These are phyloP conservation scores for Aureobasidium sp. DNA, from an alignment of 2,329 filamentous ascomycete genomes.

Conservation along the genomic window DNA sequence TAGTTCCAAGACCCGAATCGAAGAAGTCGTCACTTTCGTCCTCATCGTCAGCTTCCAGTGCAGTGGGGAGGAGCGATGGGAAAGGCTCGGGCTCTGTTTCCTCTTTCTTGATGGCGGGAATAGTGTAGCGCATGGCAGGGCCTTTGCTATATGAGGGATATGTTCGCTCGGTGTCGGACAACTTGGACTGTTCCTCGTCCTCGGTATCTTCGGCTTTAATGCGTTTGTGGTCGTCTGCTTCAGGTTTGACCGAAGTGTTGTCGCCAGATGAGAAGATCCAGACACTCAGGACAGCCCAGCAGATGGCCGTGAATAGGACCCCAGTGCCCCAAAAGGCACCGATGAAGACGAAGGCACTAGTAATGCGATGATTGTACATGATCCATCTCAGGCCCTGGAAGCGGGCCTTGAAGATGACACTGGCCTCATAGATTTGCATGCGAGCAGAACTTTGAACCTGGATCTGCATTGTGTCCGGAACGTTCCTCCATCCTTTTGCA, in stretches of 20 bases:
- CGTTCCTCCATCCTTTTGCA: constrained; percentile 53
- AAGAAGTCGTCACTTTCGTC: constrained; percentile 50
- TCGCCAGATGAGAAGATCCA: constrained; percentile 34
- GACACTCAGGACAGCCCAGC: constrained; percentile 66
- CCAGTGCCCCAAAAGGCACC: constrained; percentile 81
- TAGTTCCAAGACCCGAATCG: constrained; percentile 56
- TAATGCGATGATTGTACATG: constrained; percentile 86
- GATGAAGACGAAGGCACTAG: constrained; percentile 75
- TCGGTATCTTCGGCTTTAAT: constrained; percentile 32
- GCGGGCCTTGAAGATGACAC: constrained; percentile 75
- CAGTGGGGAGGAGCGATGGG: constrained; percentile 25
- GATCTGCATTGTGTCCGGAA: constrained; percentile 61
- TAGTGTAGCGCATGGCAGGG: constrained; percentile 39
- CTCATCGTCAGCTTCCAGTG: constrained; percentile 44
- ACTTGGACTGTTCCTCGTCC: constrained; percentile 25
- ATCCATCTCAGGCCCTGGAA: constrained; percentile 81
- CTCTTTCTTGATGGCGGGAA: constrained; percentile 33
- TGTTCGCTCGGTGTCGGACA: constrained; percentile 53
- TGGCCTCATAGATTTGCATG: constrained; percentile 80
- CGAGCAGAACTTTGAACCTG: constrained; percentile 74
- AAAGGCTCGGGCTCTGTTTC: constrained; percentile 25
- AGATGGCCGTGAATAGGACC: constrained; percentile 69
- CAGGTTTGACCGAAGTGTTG: constrained; percentile 25
- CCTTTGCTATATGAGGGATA: constrained; percentile 55
- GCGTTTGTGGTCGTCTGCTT: constrained; percentile 18